These are phyloP conservation scores for Sequoia sempervirens DNA, from an alignment of 75 land plant genomes.

Conservation along the genomic window DNA sequence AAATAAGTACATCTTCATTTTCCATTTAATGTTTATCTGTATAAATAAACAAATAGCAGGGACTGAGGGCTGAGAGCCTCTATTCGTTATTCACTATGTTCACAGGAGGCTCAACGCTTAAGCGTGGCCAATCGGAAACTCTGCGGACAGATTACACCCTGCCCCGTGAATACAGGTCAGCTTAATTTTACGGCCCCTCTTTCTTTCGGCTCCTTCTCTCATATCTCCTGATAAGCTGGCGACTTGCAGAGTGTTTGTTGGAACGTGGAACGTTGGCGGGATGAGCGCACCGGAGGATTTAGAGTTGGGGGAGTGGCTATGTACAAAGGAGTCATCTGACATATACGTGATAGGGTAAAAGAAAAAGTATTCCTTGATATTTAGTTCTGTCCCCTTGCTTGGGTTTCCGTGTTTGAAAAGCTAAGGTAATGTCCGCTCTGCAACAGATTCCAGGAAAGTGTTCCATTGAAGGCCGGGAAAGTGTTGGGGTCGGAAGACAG, in stretches of 20 bases:
- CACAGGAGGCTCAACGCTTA: neutral
- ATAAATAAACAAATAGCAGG: neutral
- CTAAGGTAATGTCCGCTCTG: too few species aligned
- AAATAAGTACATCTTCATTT: too few species aligned
- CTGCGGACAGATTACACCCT: neutral
- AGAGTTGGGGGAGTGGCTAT: constrained; percentile 46
- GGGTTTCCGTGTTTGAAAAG: too few species aligned
- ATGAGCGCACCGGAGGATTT: constrained; percentile 41
- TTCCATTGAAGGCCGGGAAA: constrained; percentile 78
- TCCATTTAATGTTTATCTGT: too few species aligned
- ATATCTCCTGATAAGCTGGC: neutral
- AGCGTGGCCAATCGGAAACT: neutral
- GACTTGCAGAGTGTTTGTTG: constrained; percentile 46
- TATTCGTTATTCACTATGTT: too few species aligned
- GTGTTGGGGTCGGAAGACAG: constrained; percentile 72
- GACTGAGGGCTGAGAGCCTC: neutral
- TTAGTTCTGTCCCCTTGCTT: too few species aligned
- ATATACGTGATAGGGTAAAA: constrained; percentile 68
- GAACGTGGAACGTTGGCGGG: constrained; percentile 85
- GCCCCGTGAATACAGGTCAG: neutral
- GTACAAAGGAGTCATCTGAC: constrained; percentile 15
- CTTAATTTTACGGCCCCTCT: too few species aligned
- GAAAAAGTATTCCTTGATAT: too few species aligned
- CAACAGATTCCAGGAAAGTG: constrained; percentile 81
- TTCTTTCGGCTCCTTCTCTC: neutral